Evolutionary conservation across 1,139 yeast genomes (phyloP).

Genomic region (Zygotorulaspora mrakii): DNA sequence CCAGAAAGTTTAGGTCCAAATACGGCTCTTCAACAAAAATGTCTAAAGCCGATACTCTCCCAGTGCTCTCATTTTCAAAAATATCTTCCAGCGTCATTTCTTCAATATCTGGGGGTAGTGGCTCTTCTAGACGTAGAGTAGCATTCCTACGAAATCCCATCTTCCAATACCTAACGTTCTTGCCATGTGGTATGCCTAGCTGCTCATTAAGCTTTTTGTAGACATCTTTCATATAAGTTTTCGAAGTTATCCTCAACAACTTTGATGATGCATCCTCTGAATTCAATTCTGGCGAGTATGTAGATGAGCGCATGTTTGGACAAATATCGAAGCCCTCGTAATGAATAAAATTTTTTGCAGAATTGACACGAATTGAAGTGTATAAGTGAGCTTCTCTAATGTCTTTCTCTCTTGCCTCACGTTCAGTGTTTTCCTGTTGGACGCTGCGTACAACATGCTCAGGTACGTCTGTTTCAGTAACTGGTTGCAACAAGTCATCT

Average conservation of each 20-base stretch:
- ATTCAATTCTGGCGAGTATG: slow-evolving; percentile 48
- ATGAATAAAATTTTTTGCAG: slow-evolving; percentile 49
- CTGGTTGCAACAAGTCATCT: slow-evolving; percentile 56
- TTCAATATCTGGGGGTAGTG: slow-evolving; percentile 41
- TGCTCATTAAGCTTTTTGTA: slow-evolving; percentile 48
- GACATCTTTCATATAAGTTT: slow-evolving; percentile 51
- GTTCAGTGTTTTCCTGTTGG: slow-evolving; percentile 55
- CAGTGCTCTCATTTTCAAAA: slow-evolving; percentile 37
- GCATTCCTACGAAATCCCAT: slow-evolving; percentile 69
- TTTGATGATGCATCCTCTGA: slow-evolving; percentile 50
- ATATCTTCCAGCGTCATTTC: slow-evolving; percentile 44
- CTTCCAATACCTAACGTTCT: slow-evolving; percentile 57
- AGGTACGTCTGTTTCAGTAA: slow-evolving; percentile 61
- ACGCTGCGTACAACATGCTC: slow-evolving; percentile 64
- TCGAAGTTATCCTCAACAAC: slow-evolving; percentile 53
- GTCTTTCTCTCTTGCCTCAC: slow-evolving; percentile 54
- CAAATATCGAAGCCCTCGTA: slow-evolving; percentile 77
- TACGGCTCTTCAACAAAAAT: slow-evolving; percentile 37
- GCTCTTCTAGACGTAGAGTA: slow-evolving; percentile 63
- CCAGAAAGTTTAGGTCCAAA: slow-evolving; percentile 26
- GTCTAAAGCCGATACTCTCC: slow-evolving; percentile 24
- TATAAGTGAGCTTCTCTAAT: slow-evolving; percentile 78
- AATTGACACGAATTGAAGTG: slow-evolving; percentile 55
- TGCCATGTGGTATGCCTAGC: slow-evolving; percentile 40
- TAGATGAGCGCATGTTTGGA: slow-evolving; percentile 47